These are phyloP conservation scores for Lentinula raphanica DNA, from an alignment of 768 basidiomycete species.

Conservation along the genomic window DNA sequence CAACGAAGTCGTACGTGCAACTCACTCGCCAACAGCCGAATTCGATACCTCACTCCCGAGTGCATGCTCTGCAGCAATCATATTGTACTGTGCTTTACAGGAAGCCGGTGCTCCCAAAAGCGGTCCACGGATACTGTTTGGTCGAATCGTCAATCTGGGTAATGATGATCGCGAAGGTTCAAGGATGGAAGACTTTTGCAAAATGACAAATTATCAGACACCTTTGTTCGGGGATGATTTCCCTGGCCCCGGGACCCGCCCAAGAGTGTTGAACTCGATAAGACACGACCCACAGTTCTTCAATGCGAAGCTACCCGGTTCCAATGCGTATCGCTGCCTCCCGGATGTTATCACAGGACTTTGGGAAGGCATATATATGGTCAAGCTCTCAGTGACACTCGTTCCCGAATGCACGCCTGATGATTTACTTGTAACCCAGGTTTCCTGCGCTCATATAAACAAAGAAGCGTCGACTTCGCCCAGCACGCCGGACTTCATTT, in stretches of 20 bases:
- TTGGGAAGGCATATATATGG: slow-evolving; percentile 62
- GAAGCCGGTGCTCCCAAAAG: slow-evolving; percentile 38
- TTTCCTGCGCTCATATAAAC: background rate
- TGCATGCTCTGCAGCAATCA: slow-evolving; percentile 41
- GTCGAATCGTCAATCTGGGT: slow-evolving; percentile 40
- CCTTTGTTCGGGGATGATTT: slow-evolving; percentile 45
- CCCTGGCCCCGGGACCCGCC: background rate
- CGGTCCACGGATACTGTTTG: slow-evolving; percentile 48
- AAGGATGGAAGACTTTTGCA: slow-evolving; percentile 47
- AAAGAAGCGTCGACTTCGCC: background rate
- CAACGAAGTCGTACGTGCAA: background rate
- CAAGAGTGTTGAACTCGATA: slow-evolving; percentile 23
- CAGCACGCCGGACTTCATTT: slow-evolving; percentile 30
- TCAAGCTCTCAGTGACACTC: slow-evolving; percentile 15
- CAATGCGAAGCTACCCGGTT: slow-evolving; percentile 21
- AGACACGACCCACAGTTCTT: slow-evolving; percentile 31
- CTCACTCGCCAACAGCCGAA: background rate
- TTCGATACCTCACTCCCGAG: slow-evolving; percentile 20
- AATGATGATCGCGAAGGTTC: slow-evolving; percentile 43
- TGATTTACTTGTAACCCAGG: slow-evolving; percentile 1
- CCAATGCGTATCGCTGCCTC: slow-evolving; percentile 26
- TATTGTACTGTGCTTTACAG: slow-evolving; percentile 47
- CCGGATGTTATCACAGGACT: slow-evolving; percentile 47
- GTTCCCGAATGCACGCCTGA: slow-evolving; percentile 2
- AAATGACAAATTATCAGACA: slow-evolving; percentile 37